Evolutionary conservation across 768 basidiomycete genomes (phyloP), one percentile per base, ranked within the genome.

Genomic region (Crucibulum laeve): DNA sequence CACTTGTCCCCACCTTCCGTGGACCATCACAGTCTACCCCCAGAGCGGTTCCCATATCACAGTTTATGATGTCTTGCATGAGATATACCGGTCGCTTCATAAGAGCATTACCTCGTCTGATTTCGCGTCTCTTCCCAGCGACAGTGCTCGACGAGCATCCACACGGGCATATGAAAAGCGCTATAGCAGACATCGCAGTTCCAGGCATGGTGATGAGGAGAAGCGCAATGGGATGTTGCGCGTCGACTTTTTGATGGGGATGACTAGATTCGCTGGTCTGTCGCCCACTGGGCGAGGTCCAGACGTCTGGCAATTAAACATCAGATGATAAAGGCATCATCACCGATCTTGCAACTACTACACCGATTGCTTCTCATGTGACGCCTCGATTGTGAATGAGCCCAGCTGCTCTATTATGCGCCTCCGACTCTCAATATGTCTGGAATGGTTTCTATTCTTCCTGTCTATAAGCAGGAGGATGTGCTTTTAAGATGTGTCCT

Each of bases 201-300:
- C 58, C 3, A 56, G 55, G 25, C 62, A 56, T 0, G 66, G 68
- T 32, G 68, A 66, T 15, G 64, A 66, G 30, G 79, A 82, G 65
- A 71, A 73, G 50, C 59, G 55, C 3, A 68, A 69, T 39, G 79
- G 78, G 0, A 64, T 82, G 48, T 77, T 73, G 53, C 66, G 80
- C 41, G 69, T 83, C 3, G 82, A 84, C 56, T 81, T 81, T 53
- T 60, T 83, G 39, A 64, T 71, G 54, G 71, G 67, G 4, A 59
- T 55, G 8, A 70, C 62, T 1, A 59, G 54, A 25, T 77, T 80
- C 64, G 54, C 64, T 52, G 74, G 75, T n/a, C 53, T 80, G 18
- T 66, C 66, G 0, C 48, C 47, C n/a, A 53, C 60, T 19, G n/a
- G 28, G 7, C 35, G 18, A 38, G 38, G 54, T 4, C 62, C 63